Conservation (phyloP, 164 flowering plant genomes). For the Liriodendron chinense region DNA sequence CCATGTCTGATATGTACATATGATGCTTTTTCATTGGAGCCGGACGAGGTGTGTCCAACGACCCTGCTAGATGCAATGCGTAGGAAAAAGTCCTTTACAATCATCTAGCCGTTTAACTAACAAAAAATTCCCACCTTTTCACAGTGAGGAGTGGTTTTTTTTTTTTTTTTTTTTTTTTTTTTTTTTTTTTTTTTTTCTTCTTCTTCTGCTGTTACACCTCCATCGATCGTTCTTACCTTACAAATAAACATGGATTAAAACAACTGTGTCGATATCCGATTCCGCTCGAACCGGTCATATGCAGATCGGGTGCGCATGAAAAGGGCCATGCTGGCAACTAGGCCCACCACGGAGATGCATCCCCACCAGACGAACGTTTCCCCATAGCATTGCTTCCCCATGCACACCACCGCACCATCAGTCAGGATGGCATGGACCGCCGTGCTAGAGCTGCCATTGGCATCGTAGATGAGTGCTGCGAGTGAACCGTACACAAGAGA, state of each 20-base stretch:
- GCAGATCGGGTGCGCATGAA: constrained; percentile 72
- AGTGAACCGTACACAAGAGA: constrained; percentile 76
- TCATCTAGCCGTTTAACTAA: no score
- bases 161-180: neutral
- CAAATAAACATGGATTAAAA: constrained; percentile 11
- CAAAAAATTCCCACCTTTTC: neutral
- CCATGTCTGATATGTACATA: no score
- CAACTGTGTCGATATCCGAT: constrained; percentile 27
- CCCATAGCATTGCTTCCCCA: constrained; percentile 73
- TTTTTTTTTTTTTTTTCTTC: neutral
- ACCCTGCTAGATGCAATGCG: no score
- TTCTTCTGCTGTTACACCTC: neutral
- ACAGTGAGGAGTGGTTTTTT: neutral
- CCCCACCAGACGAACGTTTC: constrained; percentile 81
- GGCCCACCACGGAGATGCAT: constrained; percentile 64
- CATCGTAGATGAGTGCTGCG: constrained; percentile 76
- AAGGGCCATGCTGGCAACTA: constrained; percentile 50
- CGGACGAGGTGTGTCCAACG: no score
- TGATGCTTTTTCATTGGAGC: no score
- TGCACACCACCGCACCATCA: constrained; percentile 45
- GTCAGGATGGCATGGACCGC: neutral
- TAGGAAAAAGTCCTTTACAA: no score
- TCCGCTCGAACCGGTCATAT: constrained; percentile 56
- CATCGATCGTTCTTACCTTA: neutral
- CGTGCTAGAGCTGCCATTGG: constrained; percentile 29